Conservation (phyloP, 345 rosid species). For the Citrus hindsii region DNA sequence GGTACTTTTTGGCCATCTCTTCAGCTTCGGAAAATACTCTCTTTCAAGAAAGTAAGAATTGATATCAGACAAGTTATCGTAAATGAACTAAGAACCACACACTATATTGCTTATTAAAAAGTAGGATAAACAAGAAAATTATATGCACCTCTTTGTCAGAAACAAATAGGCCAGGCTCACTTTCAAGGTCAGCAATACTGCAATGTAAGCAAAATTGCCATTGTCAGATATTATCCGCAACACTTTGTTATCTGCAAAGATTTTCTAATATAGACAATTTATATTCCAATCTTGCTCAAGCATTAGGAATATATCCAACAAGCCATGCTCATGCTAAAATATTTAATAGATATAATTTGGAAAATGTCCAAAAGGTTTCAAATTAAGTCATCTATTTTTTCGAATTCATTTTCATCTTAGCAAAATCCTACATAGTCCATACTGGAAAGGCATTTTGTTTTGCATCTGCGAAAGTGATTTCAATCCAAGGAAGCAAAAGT, state of each 20-base stretch:
- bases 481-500: neutral
- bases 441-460: neutral
- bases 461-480: neutral
- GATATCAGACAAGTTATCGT: neutral
- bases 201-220: conserved; percentile 12
- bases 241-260: neutral
- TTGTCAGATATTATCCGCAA: neutral
- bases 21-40: conserved; percentile 78
- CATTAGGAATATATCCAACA: neutral
- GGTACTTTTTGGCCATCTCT: conserved; percentile 79
- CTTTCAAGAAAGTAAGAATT: conserved; percentile 29
- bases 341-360: neutral
- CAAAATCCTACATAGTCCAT: neutral
- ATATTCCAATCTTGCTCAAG: neutral
- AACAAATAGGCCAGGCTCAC: conserved; percentile 80
- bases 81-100: neutral
- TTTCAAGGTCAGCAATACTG: conserved; percentile 88
- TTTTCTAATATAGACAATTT: neutral
- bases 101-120: neutral
- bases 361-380: neutral
- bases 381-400: neutral
- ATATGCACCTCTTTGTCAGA: conserved; percentile 66
- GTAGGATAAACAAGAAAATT: neutral
- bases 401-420: neutral
- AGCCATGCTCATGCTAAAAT: neutral